Conservation (phyloP, 768 basidiomycete species). For the Strobilomyces dryophilus region DNA sequence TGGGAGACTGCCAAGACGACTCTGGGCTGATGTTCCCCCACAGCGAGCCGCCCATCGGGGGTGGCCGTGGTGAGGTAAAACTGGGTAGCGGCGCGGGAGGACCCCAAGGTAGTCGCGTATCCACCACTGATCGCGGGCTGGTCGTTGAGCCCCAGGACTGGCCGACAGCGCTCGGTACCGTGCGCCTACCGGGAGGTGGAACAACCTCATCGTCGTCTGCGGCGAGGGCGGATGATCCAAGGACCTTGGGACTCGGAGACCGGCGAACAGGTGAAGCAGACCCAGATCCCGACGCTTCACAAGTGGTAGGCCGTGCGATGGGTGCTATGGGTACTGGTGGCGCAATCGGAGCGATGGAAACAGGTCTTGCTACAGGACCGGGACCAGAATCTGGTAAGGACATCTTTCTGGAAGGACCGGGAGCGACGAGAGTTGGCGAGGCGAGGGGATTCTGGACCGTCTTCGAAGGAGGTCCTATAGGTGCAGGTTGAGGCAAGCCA, state of each 20-base stretch:
- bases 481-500: constrained; percentile 38
- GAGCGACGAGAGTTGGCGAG: constrained; percentile 40
- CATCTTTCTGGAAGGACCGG: constrained; percentile 45
- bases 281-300: constrained; percentile 46
- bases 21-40: constrained; percentile 40
- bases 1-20: constrained; percentile 49
- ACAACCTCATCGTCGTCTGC: constrained; percentile 82
- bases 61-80: constrained; percentile 34
- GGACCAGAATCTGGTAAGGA: constrained; percentile 44
- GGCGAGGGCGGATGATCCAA: constrained; percentile 74
- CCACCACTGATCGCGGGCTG: constrained; percentile 42
- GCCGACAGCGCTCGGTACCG: constrained; percentile 37
- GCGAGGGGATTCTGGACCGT: constrained; percentile 31
- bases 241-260: constrained; percentile 57
- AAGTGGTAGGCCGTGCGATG: constrained; percentile 47
- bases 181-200: constrained; percentile 43
- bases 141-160: constrained; percentile 46
- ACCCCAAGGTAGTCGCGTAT: constrained; percentile 46
- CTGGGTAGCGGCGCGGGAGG: constrained; percentile 32
- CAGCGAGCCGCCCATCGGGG: constrained; percentile 31
- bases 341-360: constrained; percentile 22
- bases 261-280: constrained; percentile 55
- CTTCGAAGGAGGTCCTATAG: constrained; percentile 55
- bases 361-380: constrained; percentile 56
- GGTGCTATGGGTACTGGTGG: constrained; percentile 64